These are phyloP conservation scores for Macrophomina pseudophaseolina DNA, from an alignment of 2,329 filamentous ascomycete species.

Conservation along the genomic window DNA sequence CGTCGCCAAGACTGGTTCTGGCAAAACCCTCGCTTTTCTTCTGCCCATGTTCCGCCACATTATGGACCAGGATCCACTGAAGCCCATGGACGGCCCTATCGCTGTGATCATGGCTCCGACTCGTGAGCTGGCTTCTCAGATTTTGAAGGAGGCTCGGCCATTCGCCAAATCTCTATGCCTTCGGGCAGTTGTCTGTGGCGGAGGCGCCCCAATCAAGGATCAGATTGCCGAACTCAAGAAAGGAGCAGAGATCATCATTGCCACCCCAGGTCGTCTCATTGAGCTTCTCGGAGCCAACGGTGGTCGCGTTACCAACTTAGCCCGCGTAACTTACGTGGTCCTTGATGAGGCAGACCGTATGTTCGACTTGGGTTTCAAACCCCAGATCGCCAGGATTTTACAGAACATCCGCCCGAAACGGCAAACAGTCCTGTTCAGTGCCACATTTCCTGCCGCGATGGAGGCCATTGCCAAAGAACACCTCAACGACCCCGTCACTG, in stretches of 20 bases:
- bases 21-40: constrained; percentile 94
- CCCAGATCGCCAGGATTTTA: constrained; percentile 96
- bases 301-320: constrained; percentile 90
- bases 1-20: constrained; percentile 95
- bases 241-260: constrained; percentile 92
- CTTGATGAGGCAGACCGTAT: constrained; percentile 97
- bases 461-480: constrained; percentile 89
- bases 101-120: constrained; percentile 92
- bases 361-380: constrained; percentile 99
- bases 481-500: constrained; percentile 82
- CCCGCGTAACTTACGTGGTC: constrained; percentile 89
- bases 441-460: constrained; percentile 94
- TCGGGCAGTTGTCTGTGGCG: constrained; percentile 89
- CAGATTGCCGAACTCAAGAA: constrained; percentile 97
- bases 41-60: constrained; percentile 98
- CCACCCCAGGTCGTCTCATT: constrained; percentile 90
- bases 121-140: constrained; percentile 90
- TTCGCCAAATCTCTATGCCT: constrained; percentile 87
- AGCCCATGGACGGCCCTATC: constrained; percentile 84
- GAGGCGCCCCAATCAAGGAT: constrained; percentile 93
- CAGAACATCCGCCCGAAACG: constrained; percentile 88
- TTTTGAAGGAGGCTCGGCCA: constrained; percentile 91
- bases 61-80: constrained; percentile 84
- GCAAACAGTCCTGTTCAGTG: constrained; percentile 94
- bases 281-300: constrained; percentile 92